Percentiles rank a stretch among this genome's conserved stretches.
Evolutionary conservation across 257 asterid species (phyloP).

Genomic region (Ocimum tenuiflorum): DNA sequence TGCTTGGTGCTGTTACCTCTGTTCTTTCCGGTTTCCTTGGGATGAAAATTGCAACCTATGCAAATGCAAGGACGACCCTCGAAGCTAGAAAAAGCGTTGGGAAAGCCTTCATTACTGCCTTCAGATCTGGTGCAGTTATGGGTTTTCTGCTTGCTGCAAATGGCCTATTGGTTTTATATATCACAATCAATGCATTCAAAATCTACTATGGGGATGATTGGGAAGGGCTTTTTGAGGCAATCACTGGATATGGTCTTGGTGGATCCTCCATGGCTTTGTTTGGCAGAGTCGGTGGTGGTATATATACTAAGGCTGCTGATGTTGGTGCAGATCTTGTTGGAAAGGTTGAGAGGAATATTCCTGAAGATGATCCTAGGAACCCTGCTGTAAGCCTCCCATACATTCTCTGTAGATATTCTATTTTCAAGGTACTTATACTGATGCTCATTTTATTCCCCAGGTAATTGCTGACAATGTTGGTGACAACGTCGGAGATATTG

Average conservation of each 20-base stretch:
- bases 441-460: conserved; percentile 32
- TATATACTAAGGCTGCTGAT: conserved; percentile 74
- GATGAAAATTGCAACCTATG: conserved; percentile 93
- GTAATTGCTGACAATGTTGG: conserved; percentile 96
- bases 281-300: conserved; percentile 98
- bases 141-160: conserved; percentile 97
- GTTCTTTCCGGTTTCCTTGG: conserved; percentile 91
- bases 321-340: conserved; percentile 68
- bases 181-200: conserved; percentile 72
- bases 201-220: conserved; percentile 86
- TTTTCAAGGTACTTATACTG: background rate
- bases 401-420: background rate
- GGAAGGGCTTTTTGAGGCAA: conserved; percentile 95
- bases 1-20: conserved; percentile 90
- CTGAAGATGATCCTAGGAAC: conserved; percentile 63
- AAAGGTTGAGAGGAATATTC: conserved; percentile 54
- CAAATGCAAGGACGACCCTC: conserved; percentile 89
- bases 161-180: conserved; percentile 78
- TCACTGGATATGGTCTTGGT: conserved; percentile 95
- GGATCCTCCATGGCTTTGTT: conserved; percentile 97
- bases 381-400: conserved; percentile 42
- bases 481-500: conserved; percentile 95
- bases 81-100: conserved; percentile 95
- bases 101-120: conserved; percentile 56
- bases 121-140: conserved; percentile 92